These are phyloP conservation scores for Fusarium albidum DNA, from an alignment of 2,329 filamentous ascomycete genomes.

Conservation along the genomic window DNA sequence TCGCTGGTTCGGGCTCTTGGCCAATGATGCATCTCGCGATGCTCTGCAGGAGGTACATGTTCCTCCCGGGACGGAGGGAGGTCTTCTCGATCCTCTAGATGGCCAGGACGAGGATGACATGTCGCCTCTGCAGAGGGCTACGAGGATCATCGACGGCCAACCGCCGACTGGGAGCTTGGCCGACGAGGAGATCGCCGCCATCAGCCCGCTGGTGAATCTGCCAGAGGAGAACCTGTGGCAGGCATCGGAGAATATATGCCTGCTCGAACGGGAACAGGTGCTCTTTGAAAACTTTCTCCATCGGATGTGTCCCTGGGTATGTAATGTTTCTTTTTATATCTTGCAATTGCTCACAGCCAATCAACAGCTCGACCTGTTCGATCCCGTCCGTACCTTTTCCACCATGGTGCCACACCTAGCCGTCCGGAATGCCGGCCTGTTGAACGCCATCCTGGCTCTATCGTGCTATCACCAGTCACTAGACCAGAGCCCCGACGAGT, in stretches of 20 bases:
- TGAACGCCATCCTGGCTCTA: conserved; percentile 66
- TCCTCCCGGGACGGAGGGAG: background rate
- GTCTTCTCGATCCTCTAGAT: conserved; percentile 12
- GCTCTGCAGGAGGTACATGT: background rate
- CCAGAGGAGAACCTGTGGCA: conserved; percentile 36
- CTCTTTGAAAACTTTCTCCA: conserved; percentile 38
- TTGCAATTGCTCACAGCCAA: background rate
- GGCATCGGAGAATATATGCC: conserved; percentile 26
- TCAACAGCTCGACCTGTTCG: conserved; percentile 36
- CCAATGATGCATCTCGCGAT: conserved; percentile 26
- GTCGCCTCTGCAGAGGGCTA: conserved; percentile 26
- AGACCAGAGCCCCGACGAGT: conserved; percentile 2
- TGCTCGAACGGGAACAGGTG: conserved; percentile 33
- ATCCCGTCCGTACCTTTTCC: conserved; percentile 33
- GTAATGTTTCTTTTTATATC: background rate
- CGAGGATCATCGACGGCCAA: conserved; percentile 31
- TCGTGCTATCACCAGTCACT: conserved; percentile 44
- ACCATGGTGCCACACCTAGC: conserved; percentile 34
- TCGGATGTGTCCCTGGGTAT: conserved; percentile 37
- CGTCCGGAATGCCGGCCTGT: conserved; percentile 57
- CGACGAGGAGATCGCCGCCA: background rate
- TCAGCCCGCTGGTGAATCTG: background rate
- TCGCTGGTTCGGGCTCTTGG: conserved; percentile 38
- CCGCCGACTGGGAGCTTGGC: background rate
- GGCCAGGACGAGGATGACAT: conserved; percentile 14